These are phyloP conservation scores for Solanum rostratum DNA, from an alignment of 257 asterid genomes.

Conservation along the genomic window DNA sequence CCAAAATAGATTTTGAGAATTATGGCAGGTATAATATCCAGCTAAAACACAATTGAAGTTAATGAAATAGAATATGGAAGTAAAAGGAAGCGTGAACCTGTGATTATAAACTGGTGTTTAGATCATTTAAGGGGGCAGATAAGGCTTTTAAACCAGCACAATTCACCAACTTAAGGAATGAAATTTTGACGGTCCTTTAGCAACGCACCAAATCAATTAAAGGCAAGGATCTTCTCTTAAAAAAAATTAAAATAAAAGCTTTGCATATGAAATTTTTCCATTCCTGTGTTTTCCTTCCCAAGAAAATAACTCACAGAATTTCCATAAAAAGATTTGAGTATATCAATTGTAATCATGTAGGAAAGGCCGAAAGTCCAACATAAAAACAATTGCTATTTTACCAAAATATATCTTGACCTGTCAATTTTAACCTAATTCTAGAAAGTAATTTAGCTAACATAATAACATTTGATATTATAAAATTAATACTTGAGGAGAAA, in stretches of 20 bases:
- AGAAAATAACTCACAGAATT: background rate
- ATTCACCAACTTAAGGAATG: background rate
- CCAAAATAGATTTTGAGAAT: background rate
- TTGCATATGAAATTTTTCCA: background rate
- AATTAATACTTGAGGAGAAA: background rate
- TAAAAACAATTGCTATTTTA: background rate
- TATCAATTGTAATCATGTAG: background rate
- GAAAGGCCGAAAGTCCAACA: background rate
- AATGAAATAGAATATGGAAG: background rate
- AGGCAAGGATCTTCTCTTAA: background rate
- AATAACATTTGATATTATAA: background rate
- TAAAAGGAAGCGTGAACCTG: background rate
- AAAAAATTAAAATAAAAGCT: background rate
- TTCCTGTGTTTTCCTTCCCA: background rate
- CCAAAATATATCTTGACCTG: background rate
- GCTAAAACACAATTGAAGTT: background rate
- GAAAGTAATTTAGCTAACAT: background rate
- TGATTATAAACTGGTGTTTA: background rate
- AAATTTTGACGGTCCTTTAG: background rate
- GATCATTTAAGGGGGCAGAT: background rate
- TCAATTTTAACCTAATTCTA: background rate
- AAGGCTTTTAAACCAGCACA: background rate
- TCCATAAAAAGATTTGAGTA: background rate
- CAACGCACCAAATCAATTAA: background rate
- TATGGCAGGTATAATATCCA: background rate